Base-by-base conservation (phyloP, 768 basidiomycete genomes). In the Tylopilus subfusipes region DNA sequence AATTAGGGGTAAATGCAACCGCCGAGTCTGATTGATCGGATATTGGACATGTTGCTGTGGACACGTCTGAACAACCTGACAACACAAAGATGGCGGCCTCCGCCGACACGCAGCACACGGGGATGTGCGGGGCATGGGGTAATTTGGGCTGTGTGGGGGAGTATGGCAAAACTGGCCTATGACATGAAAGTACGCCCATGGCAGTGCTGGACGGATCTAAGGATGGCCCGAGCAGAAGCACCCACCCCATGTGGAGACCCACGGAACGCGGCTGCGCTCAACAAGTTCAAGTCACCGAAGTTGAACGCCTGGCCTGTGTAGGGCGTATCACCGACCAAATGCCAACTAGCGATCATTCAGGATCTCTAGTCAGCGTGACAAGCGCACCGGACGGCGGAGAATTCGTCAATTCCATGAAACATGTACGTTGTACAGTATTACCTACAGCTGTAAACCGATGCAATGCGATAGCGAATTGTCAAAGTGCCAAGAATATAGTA, bases 371-470 rank as follows among this genome's bases (percentile, higher is more conserved):
- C 38, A 50, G 42, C 42, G 13, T 34, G 42, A 30, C 39, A 50
- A 3, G 5, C 10, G 29, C 31, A 22, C n/a, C 5, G 36, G n/a
- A 47, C 14, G 48, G 14, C 18, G 9, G 33, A 29, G 27, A 48
- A 34, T 39, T 43, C 30, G n/a, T 48, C 50, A 44, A 54, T 57
- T 51, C n/a, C 42, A 48, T 42, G 39, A 53, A 55, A 60, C 53
- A 57, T 57, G 54, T 48, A 52, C 40, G 55, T 55, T 49, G 34
- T 72, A 70, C 70, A 70, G 55, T 63, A 58, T 50, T 58, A 62
- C 68, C 54, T 62, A 68, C 60, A 65, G 62, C n/a, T n/a, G n/a
- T 63, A 63, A 58, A 57, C 59, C 61, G 55, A 72, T 70, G 67
- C 61, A 53, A 62, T 60, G 54, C 24, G 55, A 70, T 61, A 60